Base-by-base conservation (phyloP, 2,329 filamentous ascomycete genomes). In the Cladosporium halotolerans region DNA sequence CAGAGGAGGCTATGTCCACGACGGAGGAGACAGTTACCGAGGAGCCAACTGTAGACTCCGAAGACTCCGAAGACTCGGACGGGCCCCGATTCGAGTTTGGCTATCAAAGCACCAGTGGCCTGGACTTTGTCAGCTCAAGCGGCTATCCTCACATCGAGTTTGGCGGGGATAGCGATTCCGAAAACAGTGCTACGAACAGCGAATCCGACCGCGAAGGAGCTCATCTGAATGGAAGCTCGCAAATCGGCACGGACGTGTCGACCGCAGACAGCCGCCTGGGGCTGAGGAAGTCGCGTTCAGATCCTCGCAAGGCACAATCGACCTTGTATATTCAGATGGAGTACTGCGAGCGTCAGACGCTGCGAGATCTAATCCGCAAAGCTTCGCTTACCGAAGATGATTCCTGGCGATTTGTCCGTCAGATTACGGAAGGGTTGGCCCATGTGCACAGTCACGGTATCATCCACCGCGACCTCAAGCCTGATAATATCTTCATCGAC, bases 251-350 rank as follows among this genome's bases (percentile, higher is more conserved):
- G 4, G 43, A 47, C 19, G 28, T n/a, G 8, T 53, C 51, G 10
- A 40, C 50, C 2, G 44, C 36, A 38, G 43, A 53, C 13, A 46
- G 50, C 16, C 34, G 42, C 13, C 42, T 58, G 5, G 52, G 45
- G 9, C 68, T 74, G 9, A 68, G 70, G 43, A 70, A 71, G 48
- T 77, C 76, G 14, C 73, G 73, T 49, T 77, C 76, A 11, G 70
- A 72, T 52, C 72, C 74, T 16, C 60, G 57, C 52, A 76, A 79
- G 41, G 79, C 81, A 56, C 81, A 81, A 49, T 91, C 86, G 0
- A 85, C 91, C 6, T 78, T 99, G 40, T 99, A 96, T 68, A 97
- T 99, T 53, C 93, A 95, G 56, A 99, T 99, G 93, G 93, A 99
- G 67, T 95, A 96, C 61, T 99, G 93, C 65, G 92, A 97, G 68